Percentiles rank a stretch among this genome's conserved stretches.
These are phyloP conservation scores for Novymonas esmeraldas DNA, from an alignment of 208 protist species.

Conservation along the genomic window DNA sequence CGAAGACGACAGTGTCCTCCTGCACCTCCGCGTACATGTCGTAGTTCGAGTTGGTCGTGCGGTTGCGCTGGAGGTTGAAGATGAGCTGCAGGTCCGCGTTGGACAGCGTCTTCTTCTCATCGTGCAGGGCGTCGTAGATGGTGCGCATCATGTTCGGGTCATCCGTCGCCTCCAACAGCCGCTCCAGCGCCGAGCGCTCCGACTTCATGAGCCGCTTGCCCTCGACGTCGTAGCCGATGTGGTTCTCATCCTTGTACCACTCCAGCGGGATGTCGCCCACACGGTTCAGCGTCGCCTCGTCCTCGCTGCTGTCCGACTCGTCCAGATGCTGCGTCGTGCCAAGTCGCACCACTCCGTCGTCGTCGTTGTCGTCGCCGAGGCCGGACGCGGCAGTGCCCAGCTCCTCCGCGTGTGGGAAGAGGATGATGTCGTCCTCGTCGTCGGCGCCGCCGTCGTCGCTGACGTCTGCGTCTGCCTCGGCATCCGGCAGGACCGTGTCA, in stretches of 20 bases:
- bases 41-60: constrained; percentile 85
- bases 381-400: constrained; percentile 25
- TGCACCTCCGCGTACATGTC: constrained; percentile 90
- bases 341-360: constrained; percentile 55
- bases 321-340: constrained; percentile 80
- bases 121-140: constrained; percentile 91
- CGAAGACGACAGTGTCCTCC: constrained; percentile 86
- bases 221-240: constrained; percentile 94
- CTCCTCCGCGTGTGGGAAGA: constrained; percentile 86
- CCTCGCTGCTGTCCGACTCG: constrained; percentile 91
- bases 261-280: constrained; percentile 94
- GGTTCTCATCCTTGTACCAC: constrained; percentile 95
- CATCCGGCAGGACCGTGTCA: constrained; percentile 82
- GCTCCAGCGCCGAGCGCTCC: constrained; percentile 85
- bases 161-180: constrained; percentile 92
- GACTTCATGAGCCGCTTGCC: constrained; percentile 92
- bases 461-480: constrained; percentile 33
- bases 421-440: constrained; percentile 54
- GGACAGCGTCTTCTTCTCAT: constrained; percentile 87
- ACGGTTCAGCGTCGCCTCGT: constrained; percentile 89
- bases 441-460: constrained; percentile 29
- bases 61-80: constrained; percentile 93
- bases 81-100: constrained; percentile 93
- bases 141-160: constrained; percentile 92
- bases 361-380: constrained; percentile 8